These are phyloP conservation scores for Cenococcum geophilum DNA, from an alignment of 495 filamentous ascomycete species.

Conservation along the genomic window DNA sequence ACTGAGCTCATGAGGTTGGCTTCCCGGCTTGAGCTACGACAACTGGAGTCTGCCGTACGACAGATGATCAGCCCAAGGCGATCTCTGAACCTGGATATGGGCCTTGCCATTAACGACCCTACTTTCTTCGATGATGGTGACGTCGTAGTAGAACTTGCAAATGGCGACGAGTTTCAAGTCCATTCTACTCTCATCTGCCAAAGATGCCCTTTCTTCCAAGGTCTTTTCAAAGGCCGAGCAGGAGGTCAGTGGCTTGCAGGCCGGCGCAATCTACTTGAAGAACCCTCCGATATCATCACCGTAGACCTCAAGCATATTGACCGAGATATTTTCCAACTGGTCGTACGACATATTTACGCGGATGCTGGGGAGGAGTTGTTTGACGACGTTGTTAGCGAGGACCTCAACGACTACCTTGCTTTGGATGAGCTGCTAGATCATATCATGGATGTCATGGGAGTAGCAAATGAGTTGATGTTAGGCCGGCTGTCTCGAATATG, in stretches of 20 bases:
- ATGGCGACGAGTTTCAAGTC: slow-evolving; percentile 52
- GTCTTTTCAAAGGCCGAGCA: slow-evolving; percentile 79
- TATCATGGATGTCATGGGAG: slow-evolving; percentile 84
- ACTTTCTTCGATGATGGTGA: slow-evolving; percentile 71
- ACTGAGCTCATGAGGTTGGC: slow-evolving; percentile 77
- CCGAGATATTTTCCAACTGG: slow-evolving; percentile 63
- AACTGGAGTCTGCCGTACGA: slow-evolving; percentile 67
- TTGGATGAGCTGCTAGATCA: slow-evolving; percentile 81
- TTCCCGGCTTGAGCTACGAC: slow-evolving; percentile 56
- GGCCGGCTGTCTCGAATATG: slow-evolving; percentile 85
- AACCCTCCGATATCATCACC: slow-evolving; percentile 45
- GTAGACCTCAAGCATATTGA: slow-evolving; percentile 82
- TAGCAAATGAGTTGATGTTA: slow-evolving; percentile 91
- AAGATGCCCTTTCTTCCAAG: slow-evolving; percentile 87
- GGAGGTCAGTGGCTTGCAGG: slow-evolving; percentile 73
- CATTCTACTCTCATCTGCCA: slow-evolving; percentile 75
- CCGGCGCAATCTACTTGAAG: slow-evolving; percentile 51
- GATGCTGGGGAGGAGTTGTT: slow-evolving; percentile 79
- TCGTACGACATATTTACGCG: slow-evolving; percentile 76
- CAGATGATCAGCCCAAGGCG: slow-evolving; percentile 59
- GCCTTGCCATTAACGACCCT: slow-evolving; percentile 56
- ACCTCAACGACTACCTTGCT: slow-evolving; percentile 71
- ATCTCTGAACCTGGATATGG: slow-evolving; percentile 62
- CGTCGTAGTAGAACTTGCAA: slow-evolving; percentile 67
- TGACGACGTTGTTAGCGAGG: slow-evolving; percentile 61